Percentiles rank a stretch among this genome's conserved stretches.
phyloP scores from a whole-genome alignment of 169 alveolate species.

The Plasmodium cynomolgi region DNA sequence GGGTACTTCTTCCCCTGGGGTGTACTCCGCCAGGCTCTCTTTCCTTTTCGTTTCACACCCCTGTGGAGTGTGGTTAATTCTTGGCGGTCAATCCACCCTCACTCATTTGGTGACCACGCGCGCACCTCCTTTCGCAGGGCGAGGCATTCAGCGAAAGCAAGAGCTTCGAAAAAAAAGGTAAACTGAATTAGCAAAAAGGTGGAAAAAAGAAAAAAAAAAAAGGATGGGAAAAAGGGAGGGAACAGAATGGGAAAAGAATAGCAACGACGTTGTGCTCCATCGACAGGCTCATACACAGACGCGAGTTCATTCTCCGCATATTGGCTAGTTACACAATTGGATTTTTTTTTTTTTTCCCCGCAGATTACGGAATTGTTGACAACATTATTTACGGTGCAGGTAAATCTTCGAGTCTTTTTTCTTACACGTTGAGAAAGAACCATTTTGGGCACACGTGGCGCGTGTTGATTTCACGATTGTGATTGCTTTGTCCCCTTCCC shows the following conservation, averaged over 20 bases:
- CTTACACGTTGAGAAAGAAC: not conserved
- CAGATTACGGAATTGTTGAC: conserved; percentile 30
- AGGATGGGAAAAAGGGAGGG: too few species aligned
- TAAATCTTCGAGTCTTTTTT: not conserved
- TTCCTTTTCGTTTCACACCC: not conserved
- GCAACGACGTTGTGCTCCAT: not conserved
- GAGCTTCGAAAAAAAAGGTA: conserved; percentile 32
- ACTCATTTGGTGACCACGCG: not conserved
- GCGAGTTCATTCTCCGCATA: not conserved
- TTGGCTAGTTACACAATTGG: not conserved
- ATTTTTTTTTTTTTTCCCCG: not conserved
- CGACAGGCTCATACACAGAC: not conserved
- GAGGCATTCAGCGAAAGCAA: conserved; percentile 26
- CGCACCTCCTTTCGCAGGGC: conserved; percentile 6
- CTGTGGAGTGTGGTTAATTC: not conserved
- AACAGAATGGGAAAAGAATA: not conserved
- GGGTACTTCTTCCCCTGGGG: not conserved
- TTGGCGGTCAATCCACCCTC: not conserved
- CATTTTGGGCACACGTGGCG: not conserved
- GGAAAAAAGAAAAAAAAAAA: too few species aligned
- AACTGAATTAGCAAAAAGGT: not conserved
- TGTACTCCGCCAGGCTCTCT: not conserved
- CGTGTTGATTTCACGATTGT: not conserved
- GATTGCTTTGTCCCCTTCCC: not conserved
- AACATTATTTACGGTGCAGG: conserved; percentile 71